These are phyloP conservation scores for Microdochium paspali DNA, from an alignment of 2,329 filamentous ascomycete species.

Conservation along the genomic window DNA sequence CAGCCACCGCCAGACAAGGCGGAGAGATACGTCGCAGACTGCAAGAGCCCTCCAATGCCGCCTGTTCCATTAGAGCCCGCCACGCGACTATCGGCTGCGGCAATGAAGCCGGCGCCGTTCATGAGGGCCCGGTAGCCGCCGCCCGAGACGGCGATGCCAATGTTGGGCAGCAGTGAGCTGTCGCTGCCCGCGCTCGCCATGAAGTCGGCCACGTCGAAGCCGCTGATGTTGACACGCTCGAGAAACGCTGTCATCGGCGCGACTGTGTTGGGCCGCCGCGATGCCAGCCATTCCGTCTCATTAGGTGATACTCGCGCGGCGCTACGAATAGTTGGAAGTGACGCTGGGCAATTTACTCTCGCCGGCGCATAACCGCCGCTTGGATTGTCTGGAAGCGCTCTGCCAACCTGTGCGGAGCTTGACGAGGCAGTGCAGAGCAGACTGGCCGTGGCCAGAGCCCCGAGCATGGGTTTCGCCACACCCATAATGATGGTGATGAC, in stretches of 20 bases:
- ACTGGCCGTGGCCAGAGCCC: background rate
- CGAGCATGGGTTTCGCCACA: too few species aligned
- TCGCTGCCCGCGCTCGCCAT: conserved; percentile 59
- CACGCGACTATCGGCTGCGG: conserved; percentile 60
- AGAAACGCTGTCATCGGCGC: background rate
- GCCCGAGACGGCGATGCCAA: conserved; percentile 60
- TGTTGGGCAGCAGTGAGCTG: conserved; percentile 38
- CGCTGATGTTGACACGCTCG: background rate
- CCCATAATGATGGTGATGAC: too few species aligned
- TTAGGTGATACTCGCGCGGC: background rate
- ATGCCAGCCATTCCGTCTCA: background rate
- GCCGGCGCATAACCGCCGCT: background rate
- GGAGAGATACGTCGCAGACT: conserved; percentile 61
- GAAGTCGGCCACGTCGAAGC: conserved; percentile 57
- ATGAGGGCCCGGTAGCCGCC: conserved; percentile 65
- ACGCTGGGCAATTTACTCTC: background rate
- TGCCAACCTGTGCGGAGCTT: background rate
- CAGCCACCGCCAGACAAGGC: conserved; percentile 69
- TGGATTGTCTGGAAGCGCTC: background rate
- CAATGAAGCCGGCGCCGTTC: conserved; percentile 59
- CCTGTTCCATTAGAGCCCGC: conserved; percentile 46
- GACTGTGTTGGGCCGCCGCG: background rate
- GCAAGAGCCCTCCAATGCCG: conserved; percentile 59
- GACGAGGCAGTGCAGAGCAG: background rate
- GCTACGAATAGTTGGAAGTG: background rate